These are phyloP conservation scores for Teunomyces kruisii DNA, from an alignment of 805 yeast species.

Conservation along the genomic window DNA sequence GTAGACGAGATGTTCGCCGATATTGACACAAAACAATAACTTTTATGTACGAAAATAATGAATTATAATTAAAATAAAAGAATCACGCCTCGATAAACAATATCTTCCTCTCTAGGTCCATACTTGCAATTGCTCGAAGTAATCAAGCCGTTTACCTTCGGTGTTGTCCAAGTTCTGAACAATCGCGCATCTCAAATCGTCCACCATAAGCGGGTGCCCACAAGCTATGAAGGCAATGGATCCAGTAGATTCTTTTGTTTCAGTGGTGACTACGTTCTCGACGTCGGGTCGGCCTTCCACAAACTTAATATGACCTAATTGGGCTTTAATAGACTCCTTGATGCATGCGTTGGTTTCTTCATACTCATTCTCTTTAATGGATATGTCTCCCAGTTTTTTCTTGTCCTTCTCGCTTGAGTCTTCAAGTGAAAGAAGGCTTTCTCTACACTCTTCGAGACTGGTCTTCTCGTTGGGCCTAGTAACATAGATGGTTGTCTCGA, in stretches of 20 bases:
- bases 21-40: not conserved
- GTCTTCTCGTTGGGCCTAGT: slow-evolving; percentile 23
- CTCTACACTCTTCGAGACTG: not conserved
- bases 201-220: slow-evolving; percentile 63
- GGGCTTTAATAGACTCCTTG: slow-evolving; percentile 6
- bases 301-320: slow-evolving; percentile 18
- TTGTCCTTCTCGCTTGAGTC: not conserved
- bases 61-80: not conserved
- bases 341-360: not conserved
- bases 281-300: slow-evolving; percentile 47
- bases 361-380: not conserved
- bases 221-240: slow-evolving; percentile 58
- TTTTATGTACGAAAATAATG: not conserved
- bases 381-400: not conserved
- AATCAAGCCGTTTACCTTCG: slow-evolving; percentile 54
- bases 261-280: slow-evolving; percentile 33
- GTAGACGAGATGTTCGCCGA: slow-evolving; percentile 49
- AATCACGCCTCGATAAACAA: not conserved
- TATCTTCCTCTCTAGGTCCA: slow-evolving; percentile 47
- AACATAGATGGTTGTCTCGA: slow-evolving; percentile 28
- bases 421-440: slow-evolving; percentile 2
- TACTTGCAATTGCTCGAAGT: slow-evolving; percentile 70
- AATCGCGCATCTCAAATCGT: slow-evolving; percentile 50
- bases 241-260: slow-evolving; percentile 37
- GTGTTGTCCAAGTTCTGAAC: slow-evolving; percentile 37